These are phyloP conservation scores for Mycosphaerella arachidis DNA, from an alignment of 2,329 filamentous ascomycete species.

Conservation along the genomic window DNA sequence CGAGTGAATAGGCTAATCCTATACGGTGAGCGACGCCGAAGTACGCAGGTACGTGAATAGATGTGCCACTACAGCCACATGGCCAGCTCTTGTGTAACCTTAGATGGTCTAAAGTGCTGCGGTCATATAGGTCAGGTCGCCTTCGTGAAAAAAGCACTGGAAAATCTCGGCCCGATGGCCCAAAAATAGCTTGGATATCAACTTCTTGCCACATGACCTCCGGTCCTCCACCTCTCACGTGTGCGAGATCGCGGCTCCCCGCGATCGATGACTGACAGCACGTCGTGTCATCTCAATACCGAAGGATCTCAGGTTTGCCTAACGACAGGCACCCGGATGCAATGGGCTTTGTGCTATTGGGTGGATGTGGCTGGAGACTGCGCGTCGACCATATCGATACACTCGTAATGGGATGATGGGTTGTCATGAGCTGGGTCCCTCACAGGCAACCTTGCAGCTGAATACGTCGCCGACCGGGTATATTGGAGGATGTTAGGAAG, in stretches of 20 bases:
- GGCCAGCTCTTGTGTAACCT: neutral
- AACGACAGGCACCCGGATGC: neutral
- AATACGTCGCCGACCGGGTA: too few species aligned
- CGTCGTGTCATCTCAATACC: neutral
- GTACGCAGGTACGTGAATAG: neutral
- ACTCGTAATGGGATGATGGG: neutral
- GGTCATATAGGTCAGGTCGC: neutral
- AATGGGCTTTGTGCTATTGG: neutral
- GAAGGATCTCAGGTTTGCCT: neutral
- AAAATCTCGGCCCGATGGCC: neutral
- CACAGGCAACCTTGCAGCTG: too few species aligned
- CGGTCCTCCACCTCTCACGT: neutral
- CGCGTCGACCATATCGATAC: neutral
- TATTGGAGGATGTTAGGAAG: too few species aligned
- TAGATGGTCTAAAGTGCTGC: neutral
- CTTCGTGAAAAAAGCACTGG: neutral
- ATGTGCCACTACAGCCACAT: neutral
- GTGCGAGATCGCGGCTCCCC: neutral
- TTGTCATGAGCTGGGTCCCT: neutral
- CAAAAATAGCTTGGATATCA: neutral
- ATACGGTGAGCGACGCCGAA: neutral
- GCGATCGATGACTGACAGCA: neutral
- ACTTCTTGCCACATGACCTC: neutral
- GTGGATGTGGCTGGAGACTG: neutral
- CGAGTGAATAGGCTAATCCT: neutral